These are phyloP conservation scores for Eucalyptus erythrocorys DNA, from an alignment of 345 rosid genomes.

Conservation along the genomic window DNA sequence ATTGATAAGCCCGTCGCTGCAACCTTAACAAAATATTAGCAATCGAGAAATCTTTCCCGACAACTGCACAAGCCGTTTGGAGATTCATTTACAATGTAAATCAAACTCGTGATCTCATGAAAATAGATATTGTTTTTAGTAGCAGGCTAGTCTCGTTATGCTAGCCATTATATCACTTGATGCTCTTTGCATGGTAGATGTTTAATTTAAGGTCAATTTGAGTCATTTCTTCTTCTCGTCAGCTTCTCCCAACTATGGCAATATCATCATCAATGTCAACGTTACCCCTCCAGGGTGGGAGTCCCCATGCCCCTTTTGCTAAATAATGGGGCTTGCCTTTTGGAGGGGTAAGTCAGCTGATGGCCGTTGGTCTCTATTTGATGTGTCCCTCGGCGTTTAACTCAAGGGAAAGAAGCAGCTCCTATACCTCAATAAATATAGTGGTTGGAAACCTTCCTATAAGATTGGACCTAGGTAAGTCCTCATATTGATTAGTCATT, in stretches of 20 bases:
- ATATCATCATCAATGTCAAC: neutral
- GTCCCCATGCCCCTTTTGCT: too few relatives aligned
- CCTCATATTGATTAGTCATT: too few relatives aligned
- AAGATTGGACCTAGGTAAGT: too few relatives aligned
- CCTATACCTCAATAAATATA: accelerated
- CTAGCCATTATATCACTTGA: neutral
- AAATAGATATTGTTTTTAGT: neutral
- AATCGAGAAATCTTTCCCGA: neutral
- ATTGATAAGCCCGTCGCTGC: accelerated
- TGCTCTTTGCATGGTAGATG: neutral
- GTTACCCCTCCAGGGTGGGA: neutral
- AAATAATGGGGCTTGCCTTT: too few relatives aligned
- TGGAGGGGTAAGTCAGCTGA: too few relatives aligned
- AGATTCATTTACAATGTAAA: neutral
- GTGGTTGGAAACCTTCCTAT: too few relatives aligned
- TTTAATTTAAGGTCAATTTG: neutral
- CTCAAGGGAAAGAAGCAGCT: too few relatives aligned
- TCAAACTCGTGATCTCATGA: neutral
- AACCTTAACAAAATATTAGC: neutral
- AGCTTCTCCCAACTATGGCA: neutral
- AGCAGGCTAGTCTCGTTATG: neutral
- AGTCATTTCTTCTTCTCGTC: neutral
- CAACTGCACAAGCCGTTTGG: neutral
- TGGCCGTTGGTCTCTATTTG: too few relatives aligned
- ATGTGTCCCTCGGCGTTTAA: too few relatives aligned